Conservation (phyloP, 2,329 filamentous ascomycete genomes). For the Monilinia vaccinii-corymbosi region DNA sequence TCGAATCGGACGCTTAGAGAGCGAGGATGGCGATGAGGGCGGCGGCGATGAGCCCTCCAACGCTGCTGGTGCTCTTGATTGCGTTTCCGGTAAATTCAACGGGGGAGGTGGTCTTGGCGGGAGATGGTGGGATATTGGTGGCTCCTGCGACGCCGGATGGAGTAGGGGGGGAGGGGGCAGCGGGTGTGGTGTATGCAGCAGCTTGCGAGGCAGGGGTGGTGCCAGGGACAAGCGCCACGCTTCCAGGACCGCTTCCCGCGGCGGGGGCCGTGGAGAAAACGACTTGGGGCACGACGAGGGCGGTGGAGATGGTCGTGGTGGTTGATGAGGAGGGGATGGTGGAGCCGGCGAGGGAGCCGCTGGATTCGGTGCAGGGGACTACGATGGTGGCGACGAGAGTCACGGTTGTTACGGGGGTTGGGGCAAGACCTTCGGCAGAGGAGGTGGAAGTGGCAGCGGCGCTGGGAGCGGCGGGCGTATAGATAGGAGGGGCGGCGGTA, state of each 20-base stretch:
- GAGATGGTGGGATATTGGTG: conserved; percentile 22
- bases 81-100: conserved; percentile 30
- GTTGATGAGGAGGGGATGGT: conserved; percentile 43
- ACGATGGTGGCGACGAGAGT: conserved; percentile 41
- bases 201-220: conserved; percentile 16
- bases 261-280: conserved; percentile 32
- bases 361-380: conserved; percentile 38
- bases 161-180: conserved; percentile 13
- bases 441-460: conserved; percentile 14
- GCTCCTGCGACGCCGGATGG: conserved; percentile 4
- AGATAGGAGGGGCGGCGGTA: conserved; percentile 57
- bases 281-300: conserved; percentile 44
- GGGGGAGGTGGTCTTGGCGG: conserved; percentile 28
- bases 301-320: conserved; percentile 38
- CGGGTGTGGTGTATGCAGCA: conserved; percentile 18
- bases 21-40: conserved; percentile 22
- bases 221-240: conserved; percentile 33
- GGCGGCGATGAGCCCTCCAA: conserved; percentile 22
- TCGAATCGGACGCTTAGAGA: conserved; percentile 16
- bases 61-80: conserved; percentile 18
- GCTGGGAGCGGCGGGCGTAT: conserved; percentile 42
- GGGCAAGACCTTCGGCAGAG: conserved; percentile 19
- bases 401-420: conserved; percentile 40
- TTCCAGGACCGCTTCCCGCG: conserved; percentile 8
- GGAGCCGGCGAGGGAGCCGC: conserved; percentile 30